These are phyloP conservation scores for Fusarium verticillioides DNA, from an alignment of 2,329 filamentous ascomycete genomes.

Conservation along the genomic window DNA sequence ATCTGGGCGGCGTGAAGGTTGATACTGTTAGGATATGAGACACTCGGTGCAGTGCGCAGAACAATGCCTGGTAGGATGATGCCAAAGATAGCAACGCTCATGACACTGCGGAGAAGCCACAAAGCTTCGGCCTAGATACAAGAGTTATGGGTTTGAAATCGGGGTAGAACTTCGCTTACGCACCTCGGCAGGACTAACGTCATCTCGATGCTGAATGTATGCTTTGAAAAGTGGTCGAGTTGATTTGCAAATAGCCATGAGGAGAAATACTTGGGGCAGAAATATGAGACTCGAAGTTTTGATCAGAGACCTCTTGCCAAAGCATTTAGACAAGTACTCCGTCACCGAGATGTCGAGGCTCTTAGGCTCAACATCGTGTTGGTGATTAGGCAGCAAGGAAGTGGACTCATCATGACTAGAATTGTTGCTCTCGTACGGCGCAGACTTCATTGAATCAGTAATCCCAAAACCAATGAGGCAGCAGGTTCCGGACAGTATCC, in stretches of 20 bases:
- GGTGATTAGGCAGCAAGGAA: neutral
- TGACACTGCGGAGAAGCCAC: neutral
- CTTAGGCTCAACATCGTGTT: neutral
- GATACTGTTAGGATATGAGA: neutral
- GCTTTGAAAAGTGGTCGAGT: constrained; percentile 1
- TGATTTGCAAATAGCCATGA: neutral
- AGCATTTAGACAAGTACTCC: neutral
- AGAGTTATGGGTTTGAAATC: too few relatives aligned
- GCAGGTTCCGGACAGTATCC: neutral
- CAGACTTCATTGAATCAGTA: neutral
- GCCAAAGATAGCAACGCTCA: neutral
- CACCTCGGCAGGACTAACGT: neutral
- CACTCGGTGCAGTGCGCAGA: neutral
- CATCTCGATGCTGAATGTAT: neutral
- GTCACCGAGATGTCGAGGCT: neutral
- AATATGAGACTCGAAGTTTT: accelerated
- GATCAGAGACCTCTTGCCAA: neutral
- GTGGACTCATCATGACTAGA: neutral
- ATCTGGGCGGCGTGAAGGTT: neutral
- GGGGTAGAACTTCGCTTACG: neutral
- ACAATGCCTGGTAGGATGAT: neutral
- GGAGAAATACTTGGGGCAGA: neutral
- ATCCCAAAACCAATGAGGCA: neutral
- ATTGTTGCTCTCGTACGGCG: neutral
- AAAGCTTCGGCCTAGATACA: neutral